phyloP scores from a whole-genome alignment of 2,329 filamentous ascomycete genomes.

The Colletotrichum noveboracense region DNA sequence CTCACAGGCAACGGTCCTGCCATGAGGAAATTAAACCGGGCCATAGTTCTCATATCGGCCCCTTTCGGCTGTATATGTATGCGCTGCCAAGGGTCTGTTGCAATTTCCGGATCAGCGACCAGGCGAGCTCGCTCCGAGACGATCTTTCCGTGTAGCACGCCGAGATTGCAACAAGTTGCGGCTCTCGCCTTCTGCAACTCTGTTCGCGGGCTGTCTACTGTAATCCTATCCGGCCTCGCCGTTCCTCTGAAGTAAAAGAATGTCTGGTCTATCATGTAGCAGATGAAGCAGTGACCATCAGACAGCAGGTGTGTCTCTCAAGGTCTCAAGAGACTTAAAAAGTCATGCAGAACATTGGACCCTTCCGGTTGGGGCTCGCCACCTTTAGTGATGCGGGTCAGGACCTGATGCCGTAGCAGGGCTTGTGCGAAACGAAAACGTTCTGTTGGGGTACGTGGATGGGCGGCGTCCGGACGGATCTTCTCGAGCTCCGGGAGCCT shows the following conservation, averaged over 20 bases:
- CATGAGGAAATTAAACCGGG: not conserved
- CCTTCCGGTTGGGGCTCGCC: not conserved
- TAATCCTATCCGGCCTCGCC: not conserved
- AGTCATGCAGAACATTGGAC: not conserved
- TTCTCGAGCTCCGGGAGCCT: not conserved
- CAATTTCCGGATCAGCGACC: not conserved
- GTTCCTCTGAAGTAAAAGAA: not conserved
- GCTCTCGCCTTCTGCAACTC: not conserved
- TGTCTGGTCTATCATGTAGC: not conserved
- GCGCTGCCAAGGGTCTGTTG: not conserved
- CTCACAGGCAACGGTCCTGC: not conserved
- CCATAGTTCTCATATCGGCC: not conserved
- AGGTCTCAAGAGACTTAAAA: not conserved
- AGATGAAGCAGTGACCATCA: not conserved
- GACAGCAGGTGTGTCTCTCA: not conserved
- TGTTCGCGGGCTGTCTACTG: not conserved
- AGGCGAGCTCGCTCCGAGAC: not conserved
- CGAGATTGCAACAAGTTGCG: not conserved
- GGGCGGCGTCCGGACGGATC: not conserved
- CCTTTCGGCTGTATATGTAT: not conserved
- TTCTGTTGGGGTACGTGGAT: not conserved
- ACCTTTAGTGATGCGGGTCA: not conserved
- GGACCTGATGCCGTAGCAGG: not conserved
- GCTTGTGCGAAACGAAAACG: not conserved
- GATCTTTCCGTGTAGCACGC: not conserved